Evolutionary conservation across 352 stramenopile species (phyloP).

Genomic region (Phytopythium litorale): DNA sequence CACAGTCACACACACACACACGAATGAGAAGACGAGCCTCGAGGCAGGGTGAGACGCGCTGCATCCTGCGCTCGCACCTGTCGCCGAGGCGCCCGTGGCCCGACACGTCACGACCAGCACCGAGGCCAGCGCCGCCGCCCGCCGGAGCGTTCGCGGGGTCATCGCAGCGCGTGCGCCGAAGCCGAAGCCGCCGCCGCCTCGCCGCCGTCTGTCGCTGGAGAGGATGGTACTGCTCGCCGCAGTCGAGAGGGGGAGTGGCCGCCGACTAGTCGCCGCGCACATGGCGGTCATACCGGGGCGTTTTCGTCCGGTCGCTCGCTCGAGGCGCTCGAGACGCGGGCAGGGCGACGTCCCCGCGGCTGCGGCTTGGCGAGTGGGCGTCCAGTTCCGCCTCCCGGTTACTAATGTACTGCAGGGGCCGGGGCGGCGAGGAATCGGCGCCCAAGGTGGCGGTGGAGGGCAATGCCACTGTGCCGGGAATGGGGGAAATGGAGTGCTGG

Average conservation of each 20-base stretch:
- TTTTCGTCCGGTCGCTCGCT: constrained; percentile 1
- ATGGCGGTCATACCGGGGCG: background rate
- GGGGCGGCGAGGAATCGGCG: too few species aligned
- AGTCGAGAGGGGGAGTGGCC: background rate
- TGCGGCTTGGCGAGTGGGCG: too few species aligned
- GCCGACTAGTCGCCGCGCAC: background rate
- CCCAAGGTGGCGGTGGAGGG: too few species aligned
- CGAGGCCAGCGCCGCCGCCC: constrained; percentile 11
- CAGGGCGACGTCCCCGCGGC: background rate
- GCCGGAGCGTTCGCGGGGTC: background rate
- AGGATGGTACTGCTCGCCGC: background rate
- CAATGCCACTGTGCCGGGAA: too few species aligned
- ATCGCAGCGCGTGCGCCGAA: constrained; percentile 2
- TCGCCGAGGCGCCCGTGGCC: background rate
- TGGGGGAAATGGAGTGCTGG: too few species aligned
- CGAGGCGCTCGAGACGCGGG: background rate
- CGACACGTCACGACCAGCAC: constrained; percentile 11
- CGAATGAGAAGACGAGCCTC: background rate
- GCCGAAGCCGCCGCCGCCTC: background rate
- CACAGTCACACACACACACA: background rate
- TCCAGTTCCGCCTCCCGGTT: too few species aligned
- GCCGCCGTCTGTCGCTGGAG: background rate
- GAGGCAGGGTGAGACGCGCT: background rate
- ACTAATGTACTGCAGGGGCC: too few species aligned
- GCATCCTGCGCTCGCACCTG: background rate